Base-by-base conservation (phyloP, 1,284 basidiomycete species). In the Irpex sp. region DNA sequence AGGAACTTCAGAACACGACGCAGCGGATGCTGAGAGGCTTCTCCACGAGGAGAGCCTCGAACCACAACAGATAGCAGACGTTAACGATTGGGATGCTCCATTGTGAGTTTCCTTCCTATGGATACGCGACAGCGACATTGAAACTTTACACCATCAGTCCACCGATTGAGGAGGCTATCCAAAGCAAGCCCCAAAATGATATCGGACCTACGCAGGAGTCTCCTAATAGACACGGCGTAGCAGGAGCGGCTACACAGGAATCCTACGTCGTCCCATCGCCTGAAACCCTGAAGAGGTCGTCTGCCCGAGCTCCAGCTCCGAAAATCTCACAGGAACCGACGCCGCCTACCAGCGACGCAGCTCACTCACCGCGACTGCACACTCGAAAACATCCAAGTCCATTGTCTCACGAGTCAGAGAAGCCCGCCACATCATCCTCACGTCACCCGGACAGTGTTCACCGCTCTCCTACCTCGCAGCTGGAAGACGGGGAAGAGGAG, bases 311-410 rank as follows among this genome's bases (percentile, higher is more conserved):
- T 5, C 31, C 13, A 31, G 40, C 36, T 44, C 40, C 40, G 8
- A 49, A 57, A 31, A 19, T 55, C 26, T 34, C 54, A 3, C 65
- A 66, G 49, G 65, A 57, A 26, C 65, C 62, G 13, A 66, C 65
- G 5, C 65, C 65, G 26, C 65, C 65, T 6, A 61, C 62, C 2
- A 66, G 65, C 44, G 59, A 63, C 40, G 36, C 34, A 6, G 11
- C 59, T 8, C 17, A 9, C 4, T 62, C 57, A 13, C 49, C 57
- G 13, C 26, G 19, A 57, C 54, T 11, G 4, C 15, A 9, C 15
- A 9, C 40, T 44, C 8, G 11, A 15, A 44, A 44, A 44, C 5
- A 9, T 9, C 8, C 15, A 44, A 44, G 15, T 15, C 40, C 40
- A 5, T 9, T 11, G 40, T 44, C 40, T 26, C 26, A 26, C 26